Conservation (phyloP, 345 rosid species). For the Rhizophora apiculata region DNA sequence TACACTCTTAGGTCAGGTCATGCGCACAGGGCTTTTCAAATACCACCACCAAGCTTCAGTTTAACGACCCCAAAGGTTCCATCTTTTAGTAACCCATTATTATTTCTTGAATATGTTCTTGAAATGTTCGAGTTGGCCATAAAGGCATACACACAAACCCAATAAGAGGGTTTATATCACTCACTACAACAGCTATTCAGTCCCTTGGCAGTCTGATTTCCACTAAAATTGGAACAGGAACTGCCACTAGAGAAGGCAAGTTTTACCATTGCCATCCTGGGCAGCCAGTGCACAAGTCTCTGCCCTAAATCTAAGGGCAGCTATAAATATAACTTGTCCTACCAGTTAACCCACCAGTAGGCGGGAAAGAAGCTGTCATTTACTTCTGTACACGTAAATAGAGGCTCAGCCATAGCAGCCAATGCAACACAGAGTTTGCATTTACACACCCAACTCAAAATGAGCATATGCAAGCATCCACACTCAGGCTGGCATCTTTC, state of each 20-base stretch:
- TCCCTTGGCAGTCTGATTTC: conserved; percentile 21
- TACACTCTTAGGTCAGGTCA: no score
- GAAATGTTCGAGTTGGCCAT: conserved; percentile 10
- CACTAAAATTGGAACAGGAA: conserved; percentile 43
- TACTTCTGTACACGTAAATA: conserved; percentile 36
- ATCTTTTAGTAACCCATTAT: not conserved
- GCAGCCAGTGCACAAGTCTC: conserved; percentile 58
- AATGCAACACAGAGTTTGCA: conserved; percentile 20
- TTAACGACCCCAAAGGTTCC: not conserved
- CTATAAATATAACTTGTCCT: conserved; percentile 24
- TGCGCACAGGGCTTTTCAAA: no score
- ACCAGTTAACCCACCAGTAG: conserved; percentile 29
- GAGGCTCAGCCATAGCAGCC: conserved; percentile 27
- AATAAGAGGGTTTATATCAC: conserved; percentile 12
- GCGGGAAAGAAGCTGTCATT: conserved; percentile 17
- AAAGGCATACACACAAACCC: conserved; percentile 32
- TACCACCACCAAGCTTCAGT: not conserved
- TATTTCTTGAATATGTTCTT: conserved; percentile 13
- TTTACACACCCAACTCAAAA: conserved; percentile 16
- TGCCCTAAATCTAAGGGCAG: conserved; percentile 42
- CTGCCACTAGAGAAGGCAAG: conserved; percentile 95
- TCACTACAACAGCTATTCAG: conserved; percentile 23
- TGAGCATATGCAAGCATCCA: conserved; percentile 13
- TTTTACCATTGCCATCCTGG: conserved; percentile 86
- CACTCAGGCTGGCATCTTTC: conserved; percentile 6